phyloP scores from a whole-genome alignment of 495 filamentous ascomycete genomes.

The Talaromyces borbonicus region DNA sequence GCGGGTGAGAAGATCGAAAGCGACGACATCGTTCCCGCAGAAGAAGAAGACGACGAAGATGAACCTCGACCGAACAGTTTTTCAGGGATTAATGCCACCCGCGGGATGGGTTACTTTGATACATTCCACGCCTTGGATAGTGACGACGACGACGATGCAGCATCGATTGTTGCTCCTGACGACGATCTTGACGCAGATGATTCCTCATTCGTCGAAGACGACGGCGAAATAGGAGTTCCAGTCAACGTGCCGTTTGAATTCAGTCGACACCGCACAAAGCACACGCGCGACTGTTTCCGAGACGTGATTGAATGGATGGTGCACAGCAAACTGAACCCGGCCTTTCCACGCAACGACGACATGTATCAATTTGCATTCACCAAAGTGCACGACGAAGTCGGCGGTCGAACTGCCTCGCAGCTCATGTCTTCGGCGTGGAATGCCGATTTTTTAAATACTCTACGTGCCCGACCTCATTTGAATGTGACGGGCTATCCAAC shows the following conservation, averaged over 20 bases:
- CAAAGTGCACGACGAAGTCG: constrained; percentile 66
- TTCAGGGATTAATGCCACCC: constrained; percentile 8
- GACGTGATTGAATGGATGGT: constrained; percentile 78
- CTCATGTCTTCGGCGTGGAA: constrained; percentile 69
- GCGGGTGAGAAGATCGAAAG: constrained; percentile 43
- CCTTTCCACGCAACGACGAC: constrained; percentile 52
- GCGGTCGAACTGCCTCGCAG: constrained; percentile 57
- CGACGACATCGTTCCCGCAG: constrained; percentile 23
- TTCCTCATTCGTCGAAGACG: constrained; percentile 62
- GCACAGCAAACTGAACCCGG: constrained; percentile 64
- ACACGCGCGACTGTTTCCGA: constrained; percentile 67
- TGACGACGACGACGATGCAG: no score
- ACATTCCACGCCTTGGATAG: constrained; percentile 17
- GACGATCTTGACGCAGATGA: constrained; percentile 50
- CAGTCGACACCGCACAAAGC: constrained; percentile 53
- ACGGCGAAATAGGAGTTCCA: constrained; percentile 55
- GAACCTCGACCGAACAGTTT: not conserved
- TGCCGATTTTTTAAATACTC: constrained; percentile 48
- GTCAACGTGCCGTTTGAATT: constrained; percentile 63
- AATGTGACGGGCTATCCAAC: constrained; percentile 26
- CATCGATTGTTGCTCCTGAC: constrained; percentile 24
- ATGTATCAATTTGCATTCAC: constrained; percentile 63
- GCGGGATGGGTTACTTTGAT: not conserved
- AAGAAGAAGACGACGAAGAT: constrained; percentile 9
- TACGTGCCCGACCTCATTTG: constrained; percentile 54